Evolutionary conservation across 2,329 filamentous ascomycete genomes (phyloP).

Genomic region (Pseudocercospora musae): DNA sequence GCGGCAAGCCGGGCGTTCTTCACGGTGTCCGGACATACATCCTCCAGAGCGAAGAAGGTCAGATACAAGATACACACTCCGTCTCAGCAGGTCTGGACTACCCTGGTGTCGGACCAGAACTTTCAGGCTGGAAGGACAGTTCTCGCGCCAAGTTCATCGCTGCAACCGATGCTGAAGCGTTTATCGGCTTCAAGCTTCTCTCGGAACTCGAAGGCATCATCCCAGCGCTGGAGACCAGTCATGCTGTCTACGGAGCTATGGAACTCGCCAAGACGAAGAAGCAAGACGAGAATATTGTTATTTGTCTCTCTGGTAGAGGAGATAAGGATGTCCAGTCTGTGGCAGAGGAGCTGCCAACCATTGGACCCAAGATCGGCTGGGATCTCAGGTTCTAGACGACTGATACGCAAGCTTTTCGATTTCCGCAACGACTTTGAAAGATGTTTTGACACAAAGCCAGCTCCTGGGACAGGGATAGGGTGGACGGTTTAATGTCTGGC

Average conservation of each 20-base stretch:
- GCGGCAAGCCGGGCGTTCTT: conserved; percentile 84
- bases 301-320: conserved; percentile 87
- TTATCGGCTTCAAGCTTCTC: conserved; percentile 80
- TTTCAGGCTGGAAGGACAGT: conserved; percentile 88
- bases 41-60: conserved; percentile 85
- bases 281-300: conserved; percentile 84
- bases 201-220: conserved; percentile 94
- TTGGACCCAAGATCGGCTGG: conserved; percentile 84
- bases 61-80: conserved; percentile 93
- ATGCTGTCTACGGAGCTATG: conserved; percentile 85
- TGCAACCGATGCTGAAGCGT: conserved; percentile 87
- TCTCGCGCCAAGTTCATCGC: conserved; percentile 83
- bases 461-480: not conserved
- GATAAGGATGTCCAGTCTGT: conserved; percentile 99
- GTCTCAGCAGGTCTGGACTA: conserved; percentile 96
- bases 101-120: conserved; percentile 90
- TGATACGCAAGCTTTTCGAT: not conserved
- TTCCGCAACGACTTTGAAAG: not conserved
- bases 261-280: conserved; percentile 90
- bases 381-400: conserved; percentile 51
- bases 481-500: not conserved
- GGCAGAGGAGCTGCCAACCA: conserved; percentile 82
- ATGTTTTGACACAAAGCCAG: not conserved
- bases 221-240: conserved; percentile 87
- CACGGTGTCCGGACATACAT: conserved; percentile 97